phyloP scores from a whole-genome alignment of 495 filamentous ascomycete genomes.

The Trichoderma parareesei region DNA sequence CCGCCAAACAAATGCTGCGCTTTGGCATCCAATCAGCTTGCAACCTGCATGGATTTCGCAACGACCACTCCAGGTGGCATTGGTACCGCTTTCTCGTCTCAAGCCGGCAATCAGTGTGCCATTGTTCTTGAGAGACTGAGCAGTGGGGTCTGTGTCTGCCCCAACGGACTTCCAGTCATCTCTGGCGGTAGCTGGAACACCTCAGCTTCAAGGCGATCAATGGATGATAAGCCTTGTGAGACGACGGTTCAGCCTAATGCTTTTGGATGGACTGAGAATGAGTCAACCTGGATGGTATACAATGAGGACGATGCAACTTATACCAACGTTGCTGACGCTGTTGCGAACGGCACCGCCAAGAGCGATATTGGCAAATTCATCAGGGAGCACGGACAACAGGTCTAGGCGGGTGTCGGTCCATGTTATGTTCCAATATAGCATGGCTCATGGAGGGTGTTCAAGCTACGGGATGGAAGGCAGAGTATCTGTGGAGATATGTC shows the following conservation, averaged over 20 bases:
- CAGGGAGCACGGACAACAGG: background rate
- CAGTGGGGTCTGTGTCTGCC: background rate
- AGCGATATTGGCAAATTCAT: background rate
- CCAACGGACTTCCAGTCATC: background rate
- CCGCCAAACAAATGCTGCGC: background rate
- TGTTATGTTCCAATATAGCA: background rate
- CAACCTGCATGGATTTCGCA: background rate
- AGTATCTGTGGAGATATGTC: background rate
- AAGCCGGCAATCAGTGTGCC: background rate
- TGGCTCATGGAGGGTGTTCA: background rate
- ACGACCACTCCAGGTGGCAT: background rate
- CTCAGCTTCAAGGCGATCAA: background rate
- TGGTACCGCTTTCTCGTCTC: background rate
- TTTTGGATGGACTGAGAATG: background rate
- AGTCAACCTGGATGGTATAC: background rate
- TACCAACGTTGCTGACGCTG: background rate
- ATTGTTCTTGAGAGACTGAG: background rate
- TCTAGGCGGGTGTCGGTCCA: background rate
- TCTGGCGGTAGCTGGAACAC: background rate
- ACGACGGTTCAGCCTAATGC: background rate
- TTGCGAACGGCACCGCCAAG: background rate
- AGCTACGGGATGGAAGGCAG: background rate
- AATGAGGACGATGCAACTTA: background rate
- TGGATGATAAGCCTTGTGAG: background rate
- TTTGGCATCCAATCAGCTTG: background rate